Percentiles rank a stretch among this genome's conserved stretches.
These are phyloP conservation scores for Rhizodiscina lignyota DNA, from an alignment of 495 filamentous ascomycete genomes.

Conservation along the genomic window DNA sequence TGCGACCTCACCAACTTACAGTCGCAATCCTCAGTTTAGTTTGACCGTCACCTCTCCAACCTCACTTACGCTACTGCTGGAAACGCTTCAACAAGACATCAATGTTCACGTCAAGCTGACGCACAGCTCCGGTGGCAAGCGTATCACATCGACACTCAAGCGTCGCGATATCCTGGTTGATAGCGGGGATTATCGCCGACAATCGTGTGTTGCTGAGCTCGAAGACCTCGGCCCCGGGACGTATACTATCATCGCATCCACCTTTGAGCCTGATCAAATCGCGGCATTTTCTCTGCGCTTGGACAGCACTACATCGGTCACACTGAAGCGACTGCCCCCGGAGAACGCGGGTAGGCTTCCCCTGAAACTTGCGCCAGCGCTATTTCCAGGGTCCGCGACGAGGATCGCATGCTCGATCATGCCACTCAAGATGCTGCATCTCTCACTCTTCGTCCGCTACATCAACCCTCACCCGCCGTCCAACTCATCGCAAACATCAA, in stretches of 20 bases:
- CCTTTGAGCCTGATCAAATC: conserved; percentile 63
- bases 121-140: conserved; percentile 54
- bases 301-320: conserved; percentile 36
- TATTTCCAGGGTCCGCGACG: conserved; percentile 15
- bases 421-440: conserved; percentile 6
- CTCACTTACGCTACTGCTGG: conserved; percentile 52
- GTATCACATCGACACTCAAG: conserved; percentile 46
- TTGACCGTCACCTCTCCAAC: conserved; percentile 39
- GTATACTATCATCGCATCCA: conserved; percentile 79
- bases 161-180: conserved; percentile 63
- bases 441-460: neutral
- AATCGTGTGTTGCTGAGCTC: conserved; percentile 51
- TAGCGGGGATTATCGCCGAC: conserved; percentile 71
- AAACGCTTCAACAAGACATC: conserved; percentile 37
- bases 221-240: conserved; percentile 40
- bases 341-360: conserved; percentile 52
- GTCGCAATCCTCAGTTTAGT: conserved; percentile 71
- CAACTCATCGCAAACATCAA: conserved; percentile 17
- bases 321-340: conserved; percentile 35
- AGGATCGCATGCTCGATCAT: conserved; percentile 6
- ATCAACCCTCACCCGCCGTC: conserved; percentile 9
- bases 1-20: conserved; percentile 54
- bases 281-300: conserved; percentile 63
- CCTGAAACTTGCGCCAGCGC: conserved; percentile 9
- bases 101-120: conserved; percentile 75